Percentiles rank a stretch among this genome's conserved stretches.
phyloP scores from a whole-genome alignment of 225 moss, liverwort and hornwort genomes.

The Neckera pumila region DNA sequence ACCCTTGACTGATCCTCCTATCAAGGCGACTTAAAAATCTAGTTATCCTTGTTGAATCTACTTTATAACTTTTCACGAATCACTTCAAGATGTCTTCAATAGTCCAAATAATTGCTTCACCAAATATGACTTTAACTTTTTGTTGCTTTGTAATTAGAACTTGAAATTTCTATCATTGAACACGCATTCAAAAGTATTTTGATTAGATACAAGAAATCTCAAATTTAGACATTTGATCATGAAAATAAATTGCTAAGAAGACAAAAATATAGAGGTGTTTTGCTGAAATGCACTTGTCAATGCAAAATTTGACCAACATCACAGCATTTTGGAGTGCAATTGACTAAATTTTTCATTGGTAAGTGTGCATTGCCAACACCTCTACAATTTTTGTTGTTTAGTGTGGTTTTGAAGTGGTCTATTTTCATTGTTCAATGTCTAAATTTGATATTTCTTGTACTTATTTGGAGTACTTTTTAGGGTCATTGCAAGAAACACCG shows the following conservation, averaged over 20 bases:
- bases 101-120: rapidly evolving
- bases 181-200: background rate
- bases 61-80: background rate
- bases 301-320: no score
- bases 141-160: background rate
- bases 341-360: background rate
- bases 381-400: background rate
- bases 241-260: background rate
- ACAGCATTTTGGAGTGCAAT: no score
- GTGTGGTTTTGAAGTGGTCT: background rate
- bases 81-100: background rate
- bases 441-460: background rate
- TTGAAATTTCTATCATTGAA: background rate
- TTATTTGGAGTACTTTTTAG: background rate
- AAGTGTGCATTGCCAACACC: rapidly evolving
- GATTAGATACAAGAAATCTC: background rate
- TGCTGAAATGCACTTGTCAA: background rate
- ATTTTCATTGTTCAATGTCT: background rate
- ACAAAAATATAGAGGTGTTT: no score
- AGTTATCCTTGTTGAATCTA: background rate
- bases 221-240: background rate
- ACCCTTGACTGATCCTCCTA: no score
- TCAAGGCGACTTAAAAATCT: no score
- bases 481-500: no score
- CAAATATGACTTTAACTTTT: background rate